A percentile compares a stretch with the other conserved stretches of the same genome.
Conservation (phyloP, 257 asterid species). For the Fraxinus anomala region DNA sequence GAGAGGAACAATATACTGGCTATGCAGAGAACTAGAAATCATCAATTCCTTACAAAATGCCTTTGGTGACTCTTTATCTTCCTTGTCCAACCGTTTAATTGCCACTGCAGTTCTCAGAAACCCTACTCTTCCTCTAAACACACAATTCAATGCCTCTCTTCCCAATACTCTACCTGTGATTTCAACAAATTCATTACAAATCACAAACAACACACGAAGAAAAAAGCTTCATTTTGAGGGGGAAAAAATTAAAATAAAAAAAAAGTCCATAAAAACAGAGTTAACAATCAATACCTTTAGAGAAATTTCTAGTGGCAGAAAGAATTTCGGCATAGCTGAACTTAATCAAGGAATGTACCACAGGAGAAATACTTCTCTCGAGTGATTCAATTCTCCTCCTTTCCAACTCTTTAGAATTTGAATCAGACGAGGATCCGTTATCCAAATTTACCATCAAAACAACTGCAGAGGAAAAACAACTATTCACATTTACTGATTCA, state of each 20-base stretch:
- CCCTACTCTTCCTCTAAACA: constrained; percentile 82
- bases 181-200: constrained; percentile 24
- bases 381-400: constrained; percentile 81
- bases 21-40: constrained; percentile 82
- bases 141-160: constrained; percentile 89
- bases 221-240: neutral
- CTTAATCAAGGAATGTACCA: constrained; percentile 71
- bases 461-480: constrained; percentile 52
- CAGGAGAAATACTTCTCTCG: constrained; percentile 82
- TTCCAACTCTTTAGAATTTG: constrained; percentile 55
- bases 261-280: neutral
- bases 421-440: constrained; percentile 61
- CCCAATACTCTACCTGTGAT: constrained; percentile 80
- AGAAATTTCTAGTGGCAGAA: constrained; percentile 66
- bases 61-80: constrained; percentile 76
- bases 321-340: constrained; percentile 68
- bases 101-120: constrained; percentile 62
- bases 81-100: constrained; percentile 74
- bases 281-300: constrained; percentile 51
- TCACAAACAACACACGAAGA: constrained; percentile 6
- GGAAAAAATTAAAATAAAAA: no score
- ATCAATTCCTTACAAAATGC: constrained; percentile 86
- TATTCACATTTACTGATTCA: constrained; percentile 64
- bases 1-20: constrained; percentile 72
- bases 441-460: constrained; percentile 93